Percentiles rank a stretch among this genome's conserved stretches.
Conservation (phyloP, 1,139 yeast species). For the Diutina catenulata region DNA sequence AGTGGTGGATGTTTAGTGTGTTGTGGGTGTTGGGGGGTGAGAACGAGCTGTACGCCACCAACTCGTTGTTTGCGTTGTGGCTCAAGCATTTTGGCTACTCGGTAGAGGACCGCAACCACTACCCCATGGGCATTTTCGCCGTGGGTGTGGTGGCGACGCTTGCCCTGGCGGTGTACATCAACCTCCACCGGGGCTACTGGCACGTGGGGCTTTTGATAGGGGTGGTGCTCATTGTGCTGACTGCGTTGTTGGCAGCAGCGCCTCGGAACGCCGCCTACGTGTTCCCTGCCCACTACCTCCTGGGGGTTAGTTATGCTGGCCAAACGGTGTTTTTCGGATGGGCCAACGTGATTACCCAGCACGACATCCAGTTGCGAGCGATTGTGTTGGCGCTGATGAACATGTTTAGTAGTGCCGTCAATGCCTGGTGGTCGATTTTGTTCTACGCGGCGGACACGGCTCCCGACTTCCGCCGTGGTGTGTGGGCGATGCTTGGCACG, state of each 20-base stretch:
- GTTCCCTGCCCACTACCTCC: constrained; percentile 42
- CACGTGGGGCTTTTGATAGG: constrained; percentile 35
- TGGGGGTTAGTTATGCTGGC: constrained; percentile 44
- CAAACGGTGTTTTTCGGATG: constrained; percentile 49
- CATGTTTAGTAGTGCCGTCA: constrained; percentile 49
- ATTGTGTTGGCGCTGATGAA: constrained; percentile 51
- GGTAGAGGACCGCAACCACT: constrained; percentile 37
- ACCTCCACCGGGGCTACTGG: constrained; percentile 38
- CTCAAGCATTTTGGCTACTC: constrained; percentile 30
- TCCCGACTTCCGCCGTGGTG: constrained; percentile 39
- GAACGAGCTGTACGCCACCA: constrained; percentile 41
- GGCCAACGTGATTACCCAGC: constrained; percentile 44
- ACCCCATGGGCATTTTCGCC: constrained; percentile 46
- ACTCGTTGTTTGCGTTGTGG: constrained; percentile 43
- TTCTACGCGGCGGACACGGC: constrained; percentile 40
- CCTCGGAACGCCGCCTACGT: constrained; percentile 26
- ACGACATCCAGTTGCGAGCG: constrained; percentile 46
- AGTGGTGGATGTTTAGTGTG: constrained; percentile 43
- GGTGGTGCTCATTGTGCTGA: constrained; percentile 24
- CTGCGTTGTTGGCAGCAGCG: constrained; percentile 25
- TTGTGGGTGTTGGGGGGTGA: constrained; percentile 53
- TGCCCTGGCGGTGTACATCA: constrained; percentile 34
- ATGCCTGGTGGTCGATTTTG: constrained; percentile 52
- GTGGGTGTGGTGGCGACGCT: constrained; percentile 40
- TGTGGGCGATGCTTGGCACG: constrained; percentile 47